Evolutionary conservation across 257 asterid species (phyloP).

Genomic region (Gentiana macrophylla): DNA sequence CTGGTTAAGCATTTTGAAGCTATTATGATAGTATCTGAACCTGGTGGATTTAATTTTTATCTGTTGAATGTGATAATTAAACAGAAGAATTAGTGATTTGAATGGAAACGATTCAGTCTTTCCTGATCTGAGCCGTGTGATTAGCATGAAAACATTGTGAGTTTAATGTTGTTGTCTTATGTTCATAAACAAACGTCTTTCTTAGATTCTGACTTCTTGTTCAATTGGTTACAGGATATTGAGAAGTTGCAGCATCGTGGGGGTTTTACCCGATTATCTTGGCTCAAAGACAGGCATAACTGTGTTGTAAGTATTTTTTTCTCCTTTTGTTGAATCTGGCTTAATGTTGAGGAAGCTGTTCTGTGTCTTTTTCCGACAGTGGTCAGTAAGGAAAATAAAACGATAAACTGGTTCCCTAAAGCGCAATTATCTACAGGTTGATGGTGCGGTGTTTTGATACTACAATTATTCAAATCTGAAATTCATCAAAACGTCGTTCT

Average conservation of each 20-base stretch:
- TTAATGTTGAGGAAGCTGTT: neutral
- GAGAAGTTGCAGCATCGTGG: conserved; percentile 61
- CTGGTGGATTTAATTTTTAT: neutral
- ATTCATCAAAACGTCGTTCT: no score
- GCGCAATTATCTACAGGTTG: no score
- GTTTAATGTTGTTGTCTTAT: conserved; percentile 9
- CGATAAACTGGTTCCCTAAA: no score
- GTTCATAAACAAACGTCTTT: neutral
- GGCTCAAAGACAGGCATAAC: conserved; percentile 23
- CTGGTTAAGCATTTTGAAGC: neutral
- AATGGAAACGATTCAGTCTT: conserved; percentile 43
- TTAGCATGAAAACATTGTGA: conserved; percentile 40
- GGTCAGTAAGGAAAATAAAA: no score
- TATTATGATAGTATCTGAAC: neutral
- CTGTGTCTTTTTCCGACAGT: no score
- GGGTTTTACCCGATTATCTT: conserved; percentile 37
- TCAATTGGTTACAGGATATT: conserved; percentile 35
- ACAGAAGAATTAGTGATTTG: conserved; percentile 77
- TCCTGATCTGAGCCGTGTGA: conserved; percentile 28
- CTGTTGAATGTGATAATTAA: conserved; percentile 1
- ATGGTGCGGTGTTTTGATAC: no score
- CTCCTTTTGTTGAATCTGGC: neutral
- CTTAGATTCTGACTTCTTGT: neutral
- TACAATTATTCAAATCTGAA: no score
- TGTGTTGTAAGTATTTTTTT: conserved; percentile 35